These are phyloP conservation scores for Teratosphaeria viscida DNA, from an alignment of 2,329 filamentous ascomycete genomes.

Conservation along the genomic window DNA sequence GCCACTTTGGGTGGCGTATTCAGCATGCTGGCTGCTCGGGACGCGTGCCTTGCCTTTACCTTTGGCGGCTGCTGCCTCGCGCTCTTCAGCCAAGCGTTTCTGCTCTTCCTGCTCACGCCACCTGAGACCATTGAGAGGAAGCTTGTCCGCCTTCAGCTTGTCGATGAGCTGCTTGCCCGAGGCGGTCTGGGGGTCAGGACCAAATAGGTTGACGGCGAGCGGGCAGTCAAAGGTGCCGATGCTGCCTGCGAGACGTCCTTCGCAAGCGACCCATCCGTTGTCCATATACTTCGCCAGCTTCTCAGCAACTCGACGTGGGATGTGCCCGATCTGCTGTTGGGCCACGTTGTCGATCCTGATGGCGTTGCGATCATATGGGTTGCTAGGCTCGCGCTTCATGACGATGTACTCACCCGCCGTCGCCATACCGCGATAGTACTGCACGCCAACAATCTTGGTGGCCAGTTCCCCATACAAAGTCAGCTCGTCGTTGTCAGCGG, in stretches of 20 bases:
- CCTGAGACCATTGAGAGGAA: slow-evolving; percentile 43
- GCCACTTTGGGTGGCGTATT: slow-evolving; percentile 10
- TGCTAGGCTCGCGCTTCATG: slow-evolving; percentile 54
- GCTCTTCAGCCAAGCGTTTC: slow-evolving; percentile 16
- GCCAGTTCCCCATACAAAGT: slow-evolving; percentile 29
- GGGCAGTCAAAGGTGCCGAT: slow-evolving; percentile 65
- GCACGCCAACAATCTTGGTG: slow-evolving; percentile 50
- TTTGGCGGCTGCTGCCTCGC: slow-evolving; percentile 14
- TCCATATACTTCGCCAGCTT: slow-evolving; percentile 67
- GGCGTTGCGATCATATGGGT: slow-evolving; percentile 58
- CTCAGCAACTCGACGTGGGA: slow-evolving; percentile 55
- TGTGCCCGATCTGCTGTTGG: slow-evolving; percentile 65
- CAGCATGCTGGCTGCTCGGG: slow-evolving; percentile 2
- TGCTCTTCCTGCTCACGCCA: slow-evolving; percentile 20
- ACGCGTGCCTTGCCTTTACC: slow-evolving; percentile 6
- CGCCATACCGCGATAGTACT: slow-evolving; percentile 54
- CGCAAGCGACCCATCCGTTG: slow-evolving; percentile 47
- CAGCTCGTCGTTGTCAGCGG: slow-evolving; percentile 16
- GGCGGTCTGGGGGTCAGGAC: slow-evolving; percentile 34
- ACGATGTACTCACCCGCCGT: slow-evolving; percentile 53
- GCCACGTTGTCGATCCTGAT: slow-evolving; percentile 71
- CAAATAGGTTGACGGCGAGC: slow-evolving; percentile 57
- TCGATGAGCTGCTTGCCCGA: slow-evolving; percentile 44
- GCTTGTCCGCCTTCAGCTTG: slow-evolving; percentile 52
- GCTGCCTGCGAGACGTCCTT: slow-evolving; percentile 57